Percentiles rank a stretch among this genome's conserved stretches.
phyloP scores from a whole-genome alignment of 2,329 filamentous ascomycete species.

The Sporothrix globosa region DNA sequence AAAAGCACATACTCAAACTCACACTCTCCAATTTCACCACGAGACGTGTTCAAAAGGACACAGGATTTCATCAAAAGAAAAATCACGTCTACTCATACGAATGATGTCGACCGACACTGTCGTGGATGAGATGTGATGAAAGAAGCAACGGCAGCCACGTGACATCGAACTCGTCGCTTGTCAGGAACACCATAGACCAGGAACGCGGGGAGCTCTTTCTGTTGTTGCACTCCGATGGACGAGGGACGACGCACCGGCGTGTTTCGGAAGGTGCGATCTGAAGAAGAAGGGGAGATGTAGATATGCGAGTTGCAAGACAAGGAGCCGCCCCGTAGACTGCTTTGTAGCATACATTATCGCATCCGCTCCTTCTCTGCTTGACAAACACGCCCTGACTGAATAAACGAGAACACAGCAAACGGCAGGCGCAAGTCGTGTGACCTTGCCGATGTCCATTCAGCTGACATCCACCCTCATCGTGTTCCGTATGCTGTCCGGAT shows the following conservation, averaged over 20 bases:
- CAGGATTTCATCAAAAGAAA: too few species aligned
- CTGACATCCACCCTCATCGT: not conserved
- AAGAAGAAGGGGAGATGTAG: not conserved
- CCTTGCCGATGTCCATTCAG: conserved; percentile 5
- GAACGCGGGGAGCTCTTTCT: not conserved
- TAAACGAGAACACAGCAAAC: not conserved
- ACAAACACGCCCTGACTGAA: not conserved
- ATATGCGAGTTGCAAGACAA: not conserved
- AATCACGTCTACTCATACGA: too few species aligned
- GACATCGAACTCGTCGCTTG: not conserved
- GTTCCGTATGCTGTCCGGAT: conserved; percentile 7
- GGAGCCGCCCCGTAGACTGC: not conserved
- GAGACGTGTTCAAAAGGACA: too few species aligned
- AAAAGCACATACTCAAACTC: too few species aligned
- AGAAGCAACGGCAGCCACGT: not conserved
- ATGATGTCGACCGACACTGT: too few species aligned
- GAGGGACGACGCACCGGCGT: conserved; percentile 14
- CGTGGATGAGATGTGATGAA: too few species aligned
- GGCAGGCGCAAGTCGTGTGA: conserved; percentile 21
- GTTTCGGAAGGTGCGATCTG: not conserved
- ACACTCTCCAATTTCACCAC: too few species aligned
- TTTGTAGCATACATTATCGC: not conserved
- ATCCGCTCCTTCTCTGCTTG: not conserved
- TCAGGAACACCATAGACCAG: conserved; percentile 11
- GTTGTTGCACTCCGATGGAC: too few species aligned